Base-by-base conservation (phyloP, 805 yeast genomes). In the Metschnikowia cubensis region DNA sequence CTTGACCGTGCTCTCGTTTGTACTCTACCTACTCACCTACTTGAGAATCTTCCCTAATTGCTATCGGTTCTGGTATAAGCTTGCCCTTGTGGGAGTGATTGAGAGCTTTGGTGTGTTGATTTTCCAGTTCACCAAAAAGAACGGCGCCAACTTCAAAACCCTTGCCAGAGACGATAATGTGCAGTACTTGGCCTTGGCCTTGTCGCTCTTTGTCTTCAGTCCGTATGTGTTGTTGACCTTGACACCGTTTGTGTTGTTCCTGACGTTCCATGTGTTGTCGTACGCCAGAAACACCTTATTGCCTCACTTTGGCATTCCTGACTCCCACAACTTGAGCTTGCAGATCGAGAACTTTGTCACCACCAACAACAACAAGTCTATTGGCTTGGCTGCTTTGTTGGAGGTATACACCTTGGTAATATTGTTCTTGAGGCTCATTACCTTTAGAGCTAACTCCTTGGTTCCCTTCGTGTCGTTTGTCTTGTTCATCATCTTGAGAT, bases 211-310 rank as follows among this genome's bases (percentile, higher is more conserved):
- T 35, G 42, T 79, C 5, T 63, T 83, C 50, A 78, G 89, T 57
- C 82, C 85, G 42, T 80, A 77, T 52, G 79, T 80, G 54, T 67
- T 80, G 33, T 63, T 87, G 49, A 78, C 96, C 2, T 70, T 85
- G 54, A 65, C 84, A 21, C 96, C 97, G 49, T 89, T 87, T 63
- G 73, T 81, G 42, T 71, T 87, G 50, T 91, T 86, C 67, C 85
- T 97, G 6, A 63, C 83, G 17, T 90, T 92, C 81, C 97, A 91
- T 65, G 83, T 82, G 10, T 72, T 90, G 61, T 83, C 85, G 17
- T 92, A 88, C 71, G 56, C 79, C 48, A 81, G 85, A 58, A 75
- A 82, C 38, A 78, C 76, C 55, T 56, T 92, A 49, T 72, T 91
- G 47, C 96, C 97, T 36, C 72, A 80, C 5, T 61, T 67, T 38